Evolutionary conservation across 495 filamentous ascomycete genomes (phyloP), one percentile per base, ranked within the genome.

Genomic region (Talaromyces thailandensis): DNA sequence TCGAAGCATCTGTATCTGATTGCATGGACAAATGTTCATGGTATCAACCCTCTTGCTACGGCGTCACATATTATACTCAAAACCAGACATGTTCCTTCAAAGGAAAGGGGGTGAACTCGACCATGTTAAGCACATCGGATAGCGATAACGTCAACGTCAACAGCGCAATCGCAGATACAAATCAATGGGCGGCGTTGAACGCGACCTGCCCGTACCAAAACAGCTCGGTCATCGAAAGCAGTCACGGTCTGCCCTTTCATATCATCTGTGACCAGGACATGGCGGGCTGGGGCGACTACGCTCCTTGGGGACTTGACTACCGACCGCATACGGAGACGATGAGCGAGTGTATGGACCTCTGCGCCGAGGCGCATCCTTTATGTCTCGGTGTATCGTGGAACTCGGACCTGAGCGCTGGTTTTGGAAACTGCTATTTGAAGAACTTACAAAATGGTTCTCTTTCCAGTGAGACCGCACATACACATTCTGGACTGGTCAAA

Each of bases 81-180:
- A 60, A 60, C 35, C 31, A 45, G n/a, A 60, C 35, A 43, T 60
- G 58, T 23, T 60, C 58, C 28, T 60, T 14, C 58, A 60, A 60
- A 60, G 35, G 21, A 37, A 23, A 21, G 12, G 58, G 58, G 7
- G 26, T 58, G 9, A 60, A 23, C 9, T 43, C 58, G 37, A 60
- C 3, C 18, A 45, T 60, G 58, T 25, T 58, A 31, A 58, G 32
- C 32, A 58, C 56, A 1, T n/a, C 56, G 6, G 4, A 18, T 4
- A 40, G 31, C 31, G 56, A 35, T 11, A 48, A 45, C 25, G 35
- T 43, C 58, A 48, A 60, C 23, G 58, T 60, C 58, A 48, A 60
- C 58, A 60, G 58, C 58, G 58, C 58, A 7, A 40, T 60, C 40
- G 58, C 58, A 60, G 29, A 60, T 5, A 18, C 25, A 26, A 60